Conservation (phyloP, 2,329 filamentous ascomycete genomes). For the Graphilbum ipis-grandicollis region DNA sequence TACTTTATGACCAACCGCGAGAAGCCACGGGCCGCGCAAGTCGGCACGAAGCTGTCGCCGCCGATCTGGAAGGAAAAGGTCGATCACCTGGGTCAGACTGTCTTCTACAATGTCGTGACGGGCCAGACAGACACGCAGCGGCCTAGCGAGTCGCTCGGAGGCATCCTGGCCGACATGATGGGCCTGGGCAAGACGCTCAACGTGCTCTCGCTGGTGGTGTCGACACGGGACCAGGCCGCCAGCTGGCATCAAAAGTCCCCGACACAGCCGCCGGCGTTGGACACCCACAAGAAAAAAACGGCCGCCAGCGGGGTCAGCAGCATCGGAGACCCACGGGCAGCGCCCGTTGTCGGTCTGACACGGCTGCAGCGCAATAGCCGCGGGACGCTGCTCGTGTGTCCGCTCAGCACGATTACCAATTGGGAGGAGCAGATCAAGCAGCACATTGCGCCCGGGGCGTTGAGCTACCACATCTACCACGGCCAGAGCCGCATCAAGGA, state of each 20-base stretch:
- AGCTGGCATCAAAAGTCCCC: constrained; percentile 42
- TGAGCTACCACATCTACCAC: constrained; percentile 75
- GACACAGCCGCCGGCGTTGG: constrained; percentile 25
- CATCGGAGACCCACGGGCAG: too few species aligned
- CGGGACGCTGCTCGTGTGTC: constrained; percentile 73
- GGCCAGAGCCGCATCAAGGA: constrained; percentile 60
- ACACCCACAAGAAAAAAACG: constrained; percentile 23
- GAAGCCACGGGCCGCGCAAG: constrained; percentile 39
- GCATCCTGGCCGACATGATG: constrained; percentile 75
- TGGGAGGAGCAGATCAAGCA: constrained; percentile 86
- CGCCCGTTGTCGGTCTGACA: constrained; percentile 32
- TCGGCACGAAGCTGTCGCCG: constrained; percentile 40
- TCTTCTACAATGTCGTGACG: constrained; percentile 76
- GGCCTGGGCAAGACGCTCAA: constrained; percentile 77
- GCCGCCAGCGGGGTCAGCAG: constrained; percentile 3
- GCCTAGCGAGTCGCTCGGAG: constrained; percentile 52
- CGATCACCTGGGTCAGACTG: constrained; percentile 31
- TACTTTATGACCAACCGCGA: constrained; percentile 75
- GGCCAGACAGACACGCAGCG: constrained; percentile 41
- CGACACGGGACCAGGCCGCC: constrained; percentile 43
- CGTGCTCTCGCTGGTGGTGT: constrained; percentile 60
- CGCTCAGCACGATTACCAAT: constrained; percentile 79
- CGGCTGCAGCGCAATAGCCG: constrained; percentile 49
- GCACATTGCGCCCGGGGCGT: constrained; percentile 47
- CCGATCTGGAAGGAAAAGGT: constrained; percentile 59